These are phyloP conservation scores for Westerdykella ornata DNA, from an alignment of 2,329 filamentous ascomycete genomes.

Conservation along the genomic window DNA sequence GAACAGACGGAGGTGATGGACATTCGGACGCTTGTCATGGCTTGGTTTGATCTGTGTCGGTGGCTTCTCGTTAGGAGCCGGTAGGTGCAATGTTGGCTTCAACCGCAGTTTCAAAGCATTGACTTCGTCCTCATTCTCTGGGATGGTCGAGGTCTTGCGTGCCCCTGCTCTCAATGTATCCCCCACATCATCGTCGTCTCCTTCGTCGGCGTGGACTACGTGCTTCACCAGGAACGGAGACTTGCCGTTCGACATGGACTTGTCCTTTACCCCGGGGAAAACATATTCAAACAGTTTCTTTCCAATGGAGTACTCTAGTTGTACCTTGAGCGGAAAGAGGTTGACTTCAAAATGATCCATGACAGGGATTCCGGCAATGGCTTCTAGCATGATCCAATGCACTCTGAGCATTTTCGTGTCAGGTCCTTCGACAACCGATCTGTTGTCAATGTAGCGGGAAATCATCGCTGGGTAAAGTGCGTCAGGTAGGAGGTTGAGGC, in stretches of 20 bases:
- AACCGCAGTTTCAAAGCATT: constrained; percentile 76
- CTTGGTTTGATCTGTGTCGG: constrained; percentile 20
- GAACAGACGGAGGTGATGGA: constrained; percentile 34
- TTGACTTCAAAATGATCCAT: constrained; percentile 96
- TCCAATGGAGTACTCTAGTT: constrained; percentile 86
- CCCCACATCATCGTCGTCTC: constrained; percentile 43
- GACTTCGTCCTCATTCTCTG: constrained; percentile 47
- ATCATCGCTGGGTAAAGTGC: constrained; percentile 96
- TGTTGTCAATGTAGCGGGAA: constrained; percentile 70
- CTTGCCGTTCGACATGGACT: constrained; percentile 45
- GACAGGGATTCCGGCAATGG: constrained; percentile 93
- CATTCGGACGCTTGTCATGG: constrained; percentile 20
- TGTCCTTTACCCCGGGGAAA: constrained; percentile 71
- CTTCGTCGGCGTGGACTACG: constrained; percentile 42
- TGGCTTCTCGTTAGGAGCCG: constrained; percentile 37
- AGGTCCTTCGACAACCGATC: constrained; percentile 47
- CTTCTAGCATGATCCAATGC: constrained; percentile 97
- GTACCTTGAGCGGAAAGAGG: constrained; percentile 85
- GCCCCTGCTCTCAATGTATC: constrained; percentile 15
- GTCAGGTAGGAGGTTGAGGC: constrained; percentile 81
- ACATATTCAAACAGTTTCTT: constrained; percentile 95
- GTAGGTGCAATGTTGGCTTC: constrained; percentile 65
- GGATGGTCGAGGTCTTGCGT: constrained; percentile 15
- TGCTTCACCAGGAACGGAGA: constrained; percentile 56
- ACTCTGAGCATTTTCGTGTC: constrained; percentile 83